These are phyloP conservation scores for Fusarium setosum DNA, from an alignment of 2,329 filamentous ascomycete species.

Conservation along the genomic window DNA sequence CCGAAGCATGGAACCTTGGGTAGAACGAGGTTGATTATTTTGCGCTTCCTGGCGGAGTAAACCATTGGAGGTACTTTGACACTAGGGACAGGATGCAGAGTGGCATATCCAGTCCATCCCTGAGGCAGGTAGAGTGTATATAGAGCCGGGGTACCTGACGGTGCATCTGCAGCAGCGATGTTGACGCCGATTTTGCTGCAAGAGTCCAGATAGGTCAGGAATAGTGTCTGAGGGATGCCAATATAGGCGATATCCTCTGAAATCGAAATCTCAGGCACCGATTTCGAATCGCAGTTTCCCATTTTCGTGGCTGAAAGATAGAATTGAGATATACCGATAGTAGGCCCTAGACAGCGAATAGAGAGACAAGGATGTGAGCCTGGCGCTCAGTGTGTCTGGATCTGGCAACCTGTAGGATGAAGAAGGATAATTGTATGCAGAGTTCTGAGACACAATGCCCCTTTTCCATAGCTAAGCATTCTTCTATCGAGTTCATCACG, in stretches of 20 bases:
- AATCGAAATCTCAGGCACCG: background rate
- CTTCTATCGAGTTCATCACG: too few relatives aligned
- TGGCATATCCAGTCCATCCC: background rate
- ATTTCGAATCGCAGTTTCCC: too few relatives aligned
- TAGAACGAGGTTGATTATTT: background rate
- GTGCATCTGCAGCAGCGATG: too few relatives aligned
- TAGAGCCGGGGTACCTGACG: background rate
- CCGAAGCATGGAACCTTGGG: background rate
- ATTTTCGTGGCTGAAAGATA: background rate
- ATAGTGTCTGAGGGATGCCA: background rate
- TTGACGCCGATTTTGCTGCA: background rate
- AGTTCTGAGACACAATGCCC: too few relatives aligned
- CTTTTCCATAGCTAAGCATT: too few relatives aligned
- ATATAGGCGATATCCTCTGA: background rate
- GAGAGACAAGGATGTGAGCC: too few relatives aligned
- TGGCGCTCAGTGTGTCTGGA: too few relatives aligned
- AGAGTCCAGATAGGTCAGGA: background rate
- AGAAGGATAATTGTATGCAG: too few relatives aligned
- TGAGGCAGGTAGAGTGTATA: background rate
- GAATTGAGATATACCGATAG: background rate
- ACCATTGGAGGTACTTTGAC: background rate
- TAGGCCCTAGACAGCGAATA: too few relatives aligned
- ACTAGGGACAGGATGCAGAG: background rate
- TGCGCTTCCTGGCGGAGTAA: background rate
- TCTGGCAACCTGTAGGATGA: too few relatives aligned